phyloP scores from a whole-genome alignment of 2,329 filamentous ascomycete species.

The Fusarium sterilihyphosum region DNA sequence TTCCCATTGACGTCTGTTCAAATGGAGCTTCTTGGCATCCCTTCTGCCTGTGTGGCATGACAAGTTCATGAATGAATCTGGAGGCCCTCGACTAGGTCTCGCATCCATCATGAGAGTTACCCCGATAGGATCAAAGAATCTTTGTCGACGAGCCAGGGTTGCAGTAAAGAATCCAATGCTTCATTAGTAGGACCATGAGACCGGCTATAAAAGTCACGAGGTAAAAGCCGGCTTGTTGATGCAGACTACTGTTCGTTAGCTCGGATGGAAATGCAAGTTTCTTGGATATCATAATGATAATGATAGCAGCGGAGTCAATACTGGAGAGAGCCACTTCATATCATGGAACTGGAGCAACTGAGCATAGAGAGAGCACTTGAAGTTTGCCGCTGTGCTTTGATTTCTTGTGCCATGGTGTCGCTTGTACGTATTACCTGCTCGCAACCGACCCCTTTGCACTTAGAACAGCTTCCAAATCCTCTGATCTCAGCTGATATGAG shows the following conservation, averaged over 20 bases:
- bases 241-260: slow-evolving; percentile 1
- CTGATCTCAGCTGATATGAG: slow-evolving; percentile 3
- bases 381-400: not conserved
- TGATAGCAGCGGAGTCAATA: slow-evolving; percentile 8
- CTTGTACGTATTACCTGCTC: not conserved
- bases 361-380: slow-evolving; percentile 16
- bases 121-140: not conserved
- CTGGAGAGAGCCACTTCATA: slow-evolving; percentile 28
- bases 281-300: not conserved
- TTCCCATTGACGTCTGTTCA: not conserved
- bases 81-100: not conserved
- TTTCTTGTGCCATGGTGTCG: not conserved
- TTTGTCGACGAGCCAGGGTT: not conserved
- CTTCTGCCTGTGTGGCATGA: not conserved
- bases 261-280: slow-evolving; percentile 3
- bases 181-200: not conserved
- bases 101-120: not conserved
- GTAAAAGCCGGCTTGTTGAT: not conserved
- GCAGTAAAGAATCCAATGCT: not conserved
- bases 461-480: not conserved
- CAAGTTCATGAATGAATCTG: not conserved
- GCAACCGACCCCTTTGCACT: not conserved
- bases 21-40: not conserved
- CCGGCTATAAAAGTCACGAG: not conserved
- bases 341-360: slow-evolving; percentile 16